Conservation (phyloP, 495 filamentous ascomycete genomes). For the Penicillium ochrochloron region DNA sequence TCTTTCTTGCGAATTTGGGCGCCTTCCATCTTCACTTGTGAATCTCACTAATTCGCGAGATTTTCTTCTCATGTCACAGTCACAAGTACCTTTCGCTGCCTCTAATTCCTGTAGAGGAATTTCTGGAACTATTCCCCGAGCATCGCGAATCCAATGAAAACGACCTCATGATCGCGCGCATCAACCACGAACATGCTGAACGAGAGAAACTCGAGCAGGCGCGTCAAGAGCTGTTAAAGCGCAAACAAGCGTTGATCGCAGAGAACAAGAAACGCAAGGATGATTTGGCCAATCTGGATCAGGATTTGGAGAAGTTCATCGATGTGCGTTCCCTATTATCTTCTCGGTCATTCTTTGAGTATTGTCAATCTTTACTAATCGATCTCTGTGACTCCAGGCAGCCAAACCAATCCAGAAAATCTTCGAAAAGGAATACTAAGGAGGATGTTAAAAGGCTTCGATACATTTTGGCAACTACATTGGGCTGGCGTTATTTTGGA, state of each 20-base stretch:
- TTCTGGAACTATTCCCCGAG: slow-evolving; percentile 78
- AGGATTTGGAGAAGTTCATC: slow-evolving; percentile 89
- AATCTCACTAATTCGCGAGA: slow-evolving; percentile 18
- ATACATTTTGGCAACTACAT: slow-evolving; percentile 25
- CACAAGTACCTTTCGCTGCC: slow-evolving; percentile 88
- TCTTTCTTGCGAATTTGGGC: background rate
- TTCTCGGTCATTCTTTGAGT: background rate
- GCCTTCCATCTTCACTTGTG: slow-evolving; percentile 10
- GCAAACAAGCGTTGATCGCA: slow-evolving; percentile 87
- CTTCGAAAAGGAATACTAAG: slow-evolving; percentile 73
- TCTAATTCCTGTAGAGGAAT: slow-evolving; percentile 81
- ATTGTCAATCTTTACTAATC: slow-evolving; percentile 14
- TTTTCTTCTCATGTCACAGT: slow-evolving; percentile 46
- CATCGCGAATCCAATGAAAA: slow-evolving; percentile 70
- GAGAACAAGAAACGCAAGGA: slow-evolving; percentile 97
- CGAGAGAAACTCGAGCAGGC: slow-evolving; percentile 86
- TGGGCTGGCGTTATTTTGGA: slow-evolving; percentile 37
- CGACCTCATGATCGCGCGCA: slow-evolving; percentile 85
- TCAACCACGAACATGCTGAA: slow-evolving; percentile 86
- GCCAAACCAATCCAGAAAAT: slow-evolving; percentile 84
- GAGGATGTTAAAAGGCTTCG: slow-evolving; percentile 12
- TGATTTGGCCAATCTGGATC: slow-evolving; percentile 84
- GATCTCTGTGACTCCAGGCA: slow-evolving; percentile 53
- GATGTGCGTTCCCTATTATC: slow-evolving; percentile 50
- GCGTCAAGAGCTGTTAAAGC: slow-evolving; percentile 81